A percentile compares a stretch with the other conserved stretches of the same genome.
These are phyloP conservation scores for Ogataea salicorniae DNA, from an alignment of 805 yeast genomes.

Conservation along the genomic window DNA sequence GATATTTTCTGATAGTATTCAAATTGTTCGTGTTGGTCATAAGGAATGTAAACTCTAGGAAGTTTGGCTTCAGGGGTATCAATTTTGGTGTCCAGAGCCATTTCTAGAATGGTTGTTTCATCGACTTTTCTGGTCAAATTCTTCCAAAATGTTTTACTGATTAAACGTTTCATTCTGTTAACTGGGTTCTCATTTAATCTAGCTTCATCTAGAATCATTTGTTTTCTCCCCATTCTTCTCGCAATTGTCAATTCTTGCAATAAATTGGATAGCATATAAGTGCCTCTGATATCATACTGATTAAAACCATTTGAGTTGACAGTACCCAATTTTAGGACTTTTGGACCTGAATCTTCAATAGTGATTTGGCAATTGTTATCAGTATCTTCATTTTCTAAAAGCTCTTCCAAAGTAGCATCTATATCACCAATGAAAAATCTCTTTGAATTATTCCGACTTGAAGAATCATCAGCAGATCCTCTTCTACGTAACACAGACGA, in stretches of 20 bases:
- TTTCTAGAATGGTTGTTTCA: conserved; percentile 52
- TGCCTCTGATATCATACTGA: conserved; percentile 72
- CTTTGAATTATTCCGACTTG: conserved; percentile 30
- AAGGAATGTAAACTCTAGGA: conserved; percentile 78
- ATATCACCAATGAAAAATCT: conserved; percentile 72
- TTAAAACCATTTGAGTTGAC: conserved; percentile 79
- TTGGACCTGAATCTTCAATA: conserved; percentile 80
- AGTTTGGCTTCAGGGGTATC: conserved; percentile 53
- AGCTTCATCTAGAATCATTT: conserved; percentile 76
- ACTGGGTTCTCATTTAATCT: conserved; percentile 87
- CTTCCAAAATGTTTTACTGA: conserved; percentile 76
- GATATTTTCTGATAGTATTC: conserved; percentile 59
- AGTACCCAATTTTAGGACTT: conserved; percentile 74
- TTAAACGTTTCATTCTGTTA: conserved; percentile 64
- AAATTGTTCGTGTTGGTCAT: conserved; percentile 62
- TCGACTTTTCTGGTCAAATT: conserved; percentile 68
- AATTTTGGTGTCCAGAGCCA: conserved; percentile 78
- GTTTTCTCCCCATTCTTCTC: conserved; percentile 69
- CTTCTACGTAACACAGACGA: conserved; percentile 33
- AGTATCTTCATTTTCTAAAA: conserved; percentile 76
- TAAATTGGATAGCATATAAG: conserved; percentile 81
- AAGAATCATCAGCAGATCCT: conserved; percentile 49
- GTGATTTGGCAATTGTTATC: conserved; percentile 82
- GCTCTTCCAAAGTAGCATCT: conserved; percentile 61
- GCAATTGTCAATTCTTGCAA: conserved; percentile 89